These are phyloP conservation scores for Sabuloglossum arenarium DNA, from an alignment of 495 filamentous ascomycete species.

Conservation along the genomic window DNA sequence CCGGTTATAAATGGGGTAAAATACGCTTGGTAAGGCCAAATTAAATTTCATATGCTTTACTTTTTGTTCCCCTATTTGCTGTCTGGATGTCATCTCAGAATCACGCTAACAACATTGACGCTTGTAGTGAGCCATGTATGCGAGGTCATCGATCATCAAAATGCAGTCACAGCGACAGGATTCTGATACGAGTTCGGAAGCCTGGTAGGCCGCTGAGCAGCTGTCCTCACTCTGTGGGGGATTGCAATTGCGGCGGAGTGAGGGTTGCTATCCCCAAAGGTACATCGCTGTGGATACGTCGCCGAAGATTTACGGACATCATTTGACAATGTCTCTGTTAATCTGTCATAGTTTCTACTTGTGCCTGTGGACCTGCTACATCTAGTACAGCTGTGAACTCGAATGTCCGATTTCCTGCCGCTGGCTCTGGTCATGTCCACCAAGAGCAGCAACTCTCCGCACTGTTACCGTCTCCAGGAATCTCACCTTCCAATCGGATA, in stretches of 20 bases:
- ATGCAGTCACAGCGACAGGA: slow-evolving; percentile 53
- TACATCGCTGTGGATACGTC: not conserved
- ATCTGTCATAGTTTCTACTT: not conserved
- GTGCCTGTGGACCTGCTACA: not conserved
- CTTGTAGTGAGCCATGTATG: slow-evolving; percentile 50
- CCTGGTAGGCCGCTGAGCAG: slow-evolving; percentile 58
- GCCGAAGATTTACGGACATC: not conserved
- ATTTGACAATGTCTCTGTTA: not conserved
- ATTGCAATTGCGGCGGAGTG: slow-evolving; percentile 31
- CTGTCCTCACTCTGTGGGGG: slow-evolving; percentile 50
- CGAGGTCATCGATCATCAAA: slow-evolving; percentile 72
- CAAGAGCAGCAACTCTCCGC: not conserved
- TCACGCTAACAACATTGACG: not conserved
- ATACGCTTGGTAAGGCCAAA: slow-evolving; percentile 5
- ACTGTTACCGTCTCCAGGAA: not conserved
- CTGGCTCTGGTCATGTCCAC: not conserved
- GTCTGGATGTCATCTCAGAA: not conserved
- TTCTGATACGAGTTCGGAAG: slow-evolving; percentile 62
- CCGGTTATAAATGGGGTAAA: slow-evolving; percentile 4
- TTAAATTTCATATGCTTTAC: not conserved
- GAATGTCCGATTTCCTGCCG: not conserved
- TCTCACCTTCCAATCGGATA: not conserved
- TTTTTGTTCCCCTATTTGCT: not conserved
- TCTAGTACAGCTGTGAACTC: not conserved
- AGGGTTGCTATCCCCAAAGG: slow-evolving; percentile 6